A percentile compares a stretch with the other conserved stretches of the same genome.
phyloP scores from a whole-genome alignment of 2,329 filamentous ascomycete genomes.

The Stemphylium vesicarium region DNA sequence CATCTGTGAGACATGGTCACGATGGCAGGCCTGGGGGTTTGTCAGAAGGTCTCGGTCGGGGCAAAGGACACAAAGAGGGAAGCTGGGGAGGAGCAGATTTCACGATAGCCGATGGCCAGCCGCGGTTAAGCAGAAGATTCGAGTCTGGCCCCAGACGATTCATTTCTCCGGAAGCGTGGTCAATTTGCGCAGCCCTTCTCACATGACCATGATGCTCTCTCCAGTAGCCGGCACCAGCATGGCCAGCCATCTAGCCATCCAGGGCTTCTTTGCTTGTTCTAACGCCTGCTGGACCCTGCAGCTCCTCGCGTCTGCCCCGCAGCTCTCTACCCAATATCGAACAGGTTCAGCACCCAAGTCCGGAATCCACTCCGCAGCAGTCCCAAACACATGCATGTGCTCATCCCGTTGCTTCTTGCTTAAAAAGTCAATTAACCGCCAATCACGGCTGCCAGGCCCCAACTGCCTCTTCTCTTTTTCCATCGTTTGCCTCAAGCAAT shows the following conservation, averaged over 20 bases:
- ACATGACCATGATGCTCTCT: slow-evolving; percentile 5
- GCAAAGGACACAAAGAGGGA: background rate
- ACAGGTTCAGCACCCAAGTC: slow-evolving; percentile 1
- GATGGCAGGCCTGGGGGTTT: slow-evolving; percentile 5
- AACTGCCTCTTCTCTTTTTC: background rate
- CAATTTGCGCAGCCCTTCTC: slow-evolving; percentile 15
- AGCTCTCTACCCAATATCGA: slow-evolving; percentile 10
- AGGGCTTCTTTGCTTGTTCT: slow-evolving; percentile 11
- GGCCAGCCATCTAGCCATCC: too few relatives aligned
- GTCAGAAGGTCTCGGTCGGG: slow-evolving; percentile 1
- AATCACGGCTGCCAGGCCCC: slow-evolving; percentile 21
- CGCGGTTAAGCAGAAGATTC: background rate
- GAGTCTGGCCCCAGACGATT: slow-evolving; percentile 12
- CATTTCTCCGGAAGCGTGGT: slow-evolving; percentile 9
- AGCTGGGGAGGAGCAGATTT: background rate
- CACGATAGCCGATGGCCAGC: background rate
- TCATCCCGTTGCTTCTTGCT: slow-evolving; percentile 25
- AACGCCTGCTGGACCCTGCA: slow-evolving; percentile 29
- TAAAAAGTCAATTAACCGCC: slow-evolving; percentile 25
- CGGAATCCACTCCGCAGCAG: slow-evolving; percentile 24
- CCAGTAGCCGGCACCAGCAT: slow-evolving; percentile 4
- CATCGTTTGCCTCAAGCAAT: slow-evolving; percentile 1
- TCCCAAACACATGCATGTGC: slow-evolving; percentile 18
- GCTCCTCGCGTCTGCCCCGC: slow-evolving; percentile 25
- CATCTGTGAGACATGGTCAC: slow-evolving; percentile 3